Percentiles rank a stretch among this genome's conserved stretches.
phyloP scores from a whole-genome alignment of 768 basidiomycete genomes.

The Kwoniella heveanensis region DNA sequence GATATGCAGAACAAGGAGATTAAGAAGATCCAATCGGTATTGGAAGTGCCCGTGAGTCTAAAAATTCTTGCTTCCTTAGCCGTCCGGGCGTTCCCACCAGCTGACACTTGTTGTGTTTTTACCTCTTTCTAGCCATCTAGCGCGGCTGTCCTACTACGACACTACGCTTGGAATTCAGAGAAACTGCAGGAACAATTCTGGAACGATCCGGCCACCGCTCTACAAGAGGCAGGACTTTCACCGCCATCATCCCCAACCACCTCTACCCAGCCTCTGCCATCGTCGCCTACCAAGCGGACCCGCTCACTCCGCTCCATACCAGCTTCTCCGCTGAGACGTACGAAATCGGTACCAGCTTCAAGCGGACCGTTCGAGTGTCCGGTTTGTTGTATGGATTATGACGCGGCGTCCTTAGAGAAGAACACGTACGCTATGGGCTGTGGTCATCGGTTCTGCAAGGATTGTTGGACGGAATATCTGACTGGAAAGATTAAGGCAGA shows the following conservation, averaged over 20 bases:
- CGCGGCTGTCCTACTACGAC: constrained; percentile 76
- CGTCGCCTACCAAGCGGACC: constrained; percentile 41
- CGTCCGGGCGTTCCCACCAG: no score
- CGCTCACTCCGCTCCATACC: constrained; percentile 38
- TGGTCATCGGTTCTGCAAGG: constrained; percentile 78
- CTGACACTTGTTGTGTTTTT: not conserved
- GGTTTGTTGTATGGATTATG: constrained; percentile 70
- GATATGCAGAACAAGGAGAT: constrained; percentile 75
- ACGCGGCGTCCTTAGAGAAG: constrained; percentile 64
- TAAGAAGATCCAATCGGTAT: constrained; percentile 82
- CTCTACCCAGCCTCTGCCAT: constrained; percentile 56
- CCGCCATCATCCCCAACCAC: constrained; percentile 58
- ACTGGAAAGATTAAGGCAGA: constrained; percentile 74
- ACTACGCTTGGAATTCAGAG: constrained; percentile 94
- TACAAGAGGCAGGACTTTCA: constrained; percentile 71
- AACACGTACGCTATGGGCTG: constrained; percentile 74
- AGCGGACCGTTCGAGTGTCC: constrained; percentile 77
- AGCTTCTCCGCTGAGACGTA: constrained; percentile 35
- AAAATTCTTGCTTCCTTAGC: no score
- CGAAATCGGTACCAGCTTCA: constrained; percentile 28
- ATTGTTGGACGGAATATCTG: constrained; percentile 81
- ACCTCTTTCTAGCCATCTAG: constrained; percentile 59
- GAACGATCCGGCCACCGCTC: constrained; percentile 78
- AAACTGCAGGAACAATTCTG: constrained; percentile 94
- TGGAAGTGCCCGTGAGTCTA: constrained; percentile 80